Percentiles rank a stretch among this genome's conserved stretches.
These are phyloP conservation scores for Elaeis guineensis DNA, from an alignment of 176 grass and related monocot genomes.

Conservation along the genomic window DNA sequence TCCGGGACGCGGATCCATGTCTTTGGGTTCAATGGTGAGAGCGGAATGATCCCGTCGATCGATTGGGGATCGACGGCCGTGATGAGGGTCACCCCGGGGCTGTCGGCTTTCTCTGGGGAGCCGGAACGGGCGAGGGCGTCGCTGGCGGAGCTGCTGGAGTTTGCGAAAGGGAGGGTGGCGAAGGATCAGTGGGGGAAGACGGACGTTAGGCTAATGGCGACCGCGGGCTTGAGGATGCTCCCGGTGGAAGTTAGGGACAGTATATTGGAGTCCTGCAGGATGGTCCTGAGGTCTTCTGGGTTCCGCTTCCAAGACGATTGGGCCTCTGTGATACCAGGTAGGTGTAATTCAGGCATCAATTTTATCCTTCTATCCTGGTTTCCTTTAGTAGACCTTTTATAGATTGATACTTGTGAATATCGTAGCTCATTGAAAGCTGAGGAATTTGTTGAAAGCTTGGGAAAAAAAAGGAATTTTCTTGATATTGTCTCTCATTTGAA, in stretches of 20 bases:
- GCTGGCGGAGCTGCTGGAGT: constrained; percentile 39
- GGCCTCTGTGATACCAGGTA: constrained; percentile 79
- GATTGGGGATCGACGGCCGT: constrained; percentile 62
- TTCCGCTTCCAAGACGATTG: constrained; percentile 69
- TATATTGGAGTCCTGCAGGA: constrained; percentile 62
- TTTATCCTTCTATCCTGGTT: too few relatives aligned
- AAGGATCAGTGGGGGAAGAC: constrained; percentile 18
- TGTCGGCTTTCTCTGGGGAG: constrained; percentile 55
- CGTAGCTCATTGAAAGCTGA: too few relatives aligned
- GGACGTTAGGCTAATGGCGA: constrained; percentile 83
- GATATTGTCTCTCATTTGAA: too few relatives aligned
- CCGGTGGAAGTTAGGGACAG: constrained; percentile 31
- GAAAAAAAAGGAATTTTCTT: too few relatives aligned
- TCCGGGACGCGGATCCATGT: constrained; percentile 75
- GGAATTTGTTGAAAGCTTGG: too few relatives aligned
- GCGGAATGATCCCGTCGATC: constrained; percentile 28
- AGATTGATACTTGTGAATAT: too few relatives aligned
- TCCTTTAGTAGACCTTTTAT: too few relatives aligned
- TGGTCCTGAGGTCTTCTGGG: constrained; percentile 41
- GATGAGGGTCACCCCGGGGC: constrained; percentile 59
- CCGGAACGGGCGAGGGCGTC: constrained; percentile 41
- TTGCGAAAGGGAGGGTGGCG: constrained; percentile 42
- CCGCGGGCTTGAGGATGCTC: constrained; percentile 64
- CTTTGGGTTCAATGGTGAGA: constrained; percentile 36
- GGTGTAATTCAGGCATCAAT: too few relatives aligned